Percentiles rank a stretch among this genome's conserved stretches.
Conservation (phyloP, 2,329 filamentous ascomycete species). For the Microsporum ferrugineum region DNA sequence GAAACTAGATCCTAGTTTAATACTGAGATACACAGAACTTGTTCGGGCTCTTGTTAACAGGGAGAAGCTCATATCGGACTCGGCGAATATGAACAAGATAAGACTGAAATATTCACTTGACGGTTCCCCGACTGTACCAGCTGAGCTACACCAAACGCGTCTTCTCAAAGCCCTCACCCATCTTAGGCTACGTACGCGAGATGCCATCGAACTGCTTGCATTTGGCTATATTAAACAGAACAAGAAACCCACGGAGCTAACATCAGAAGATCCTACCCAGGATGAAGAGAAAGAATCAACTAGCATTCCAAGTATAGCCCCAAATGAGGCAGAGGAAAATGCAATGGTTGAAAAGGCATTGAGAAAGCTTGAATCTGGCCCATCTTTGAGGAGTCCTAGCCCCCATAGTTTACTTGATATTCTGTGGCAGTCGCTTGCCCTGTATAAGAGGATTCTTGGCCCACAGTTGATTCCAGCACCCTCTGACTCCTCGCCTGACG, state of each 20-base stretch:
- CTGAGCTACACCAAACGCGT: neutral
- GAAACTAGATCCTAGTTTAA: neutral
- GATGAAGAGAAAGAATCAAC: neutral
- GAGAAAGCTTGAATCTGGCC: neutral
- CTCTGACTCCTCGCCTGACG: neutral
- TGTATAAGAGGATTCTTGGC: neutral
- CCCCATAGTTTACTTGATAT: neutral
- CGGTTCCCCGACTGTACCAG: neutral
- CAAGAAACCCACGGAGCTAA: neutral
- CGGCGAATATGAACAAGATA: neutral
- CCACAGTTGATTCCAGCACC: neutral
- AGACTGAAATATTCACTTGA: neutral
- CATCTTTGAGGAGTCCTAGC: neutral
- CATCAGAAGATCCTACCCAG: neutral
- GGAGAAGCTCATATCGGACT: neutral
- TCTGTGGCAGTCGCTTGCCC: neutral
- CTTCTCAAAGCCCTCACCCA: slow-evolving; percentile 4
- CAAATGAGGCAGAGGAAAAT: neutral
- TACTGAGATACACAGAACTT: slow-evolving; percentile 7
- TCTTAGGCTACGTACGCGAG: slow-evolving; percentile 1
- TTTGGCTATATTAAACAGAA: neutral
- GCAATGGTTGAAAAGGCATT: neutral
- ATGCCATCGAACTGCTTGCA: neutral
- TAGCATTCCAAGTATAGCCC: neutral
- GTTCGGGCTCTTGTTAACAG: neutral